These are phyloP conservation scores for Peziza echinospora DNA, from an alignment of 495 filamentous ascomycete species.

Conservation along the genomic window DNA sequence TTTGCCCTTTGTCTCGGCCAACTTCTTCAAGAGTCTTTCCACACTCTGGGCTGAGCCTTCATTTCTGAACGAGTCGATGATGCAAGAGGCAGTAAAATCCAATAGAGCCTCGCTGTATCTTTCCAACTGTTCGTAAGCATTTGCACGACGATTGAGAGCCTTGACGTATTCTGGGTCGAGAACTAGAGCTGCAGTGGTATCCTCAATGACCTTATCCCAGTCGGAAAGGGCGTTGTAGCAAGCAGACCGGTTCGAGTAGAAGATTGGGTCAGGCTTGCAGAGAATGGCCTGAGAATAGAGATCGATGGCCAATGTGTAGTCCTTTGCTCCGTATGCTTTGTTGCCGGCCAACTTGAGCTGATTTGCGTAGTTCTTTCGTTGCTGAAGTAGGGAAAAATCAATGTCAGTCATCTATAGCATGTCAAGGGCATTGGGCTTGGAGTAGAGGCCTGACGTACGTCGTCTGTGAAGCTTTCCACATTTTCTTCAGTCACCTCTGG, in stretches of 20 bases:
- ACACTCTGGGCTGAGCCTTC: conserved; percentile 70
- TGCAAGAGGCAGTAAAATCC: conserved; percentile 96
- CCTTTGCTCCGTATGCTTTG: conserved; percentile 82
- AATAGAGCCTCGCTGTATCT: conserved; percentile 86
- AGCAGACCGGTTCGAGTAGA: conserved; percentile 94
- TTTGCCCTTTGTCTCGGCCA: conserved; percentile 80
- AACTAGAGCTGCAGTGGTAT: conserved; percentile 80
- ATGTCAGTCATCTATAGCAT: conserved; percentile 19
- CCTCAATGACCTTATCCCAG: conserved; percentile 93
- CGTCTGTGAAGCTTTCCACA: conserved; percentile 43
- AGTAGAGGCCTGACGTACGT: conserved; percentile 25
- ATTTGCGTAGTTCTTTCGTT: conserved; percentile 61
- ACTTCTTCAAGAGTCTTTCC: conserved; percentile 87
- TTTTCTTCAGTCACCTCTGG: conserved; percentile 67
- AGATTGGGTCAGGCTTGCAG: conserved; percentile 92
- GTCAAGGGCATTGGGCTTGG: conserved; percentile 6
- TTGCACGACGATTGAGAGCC: conserved; percentile 84
- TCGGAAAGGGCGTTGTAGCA: conserved; percentile 82
- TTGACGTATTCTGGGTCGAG: conserved; percentile 94
- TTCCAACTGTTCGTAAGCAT: conserved; percentile 80
- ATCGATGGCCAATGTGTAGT: conserved; percentile 75
- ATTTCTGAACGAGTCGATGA: conserved; percentile 90
- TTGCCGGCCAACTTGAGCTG: conserved; percentile 92
- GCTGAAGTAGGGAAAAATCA: conserved; percentile 13
- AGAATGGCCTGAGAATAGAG: conserved; percentile 88